A percentile compares a stretch with the other conserved stretches of the same genome.
phyloP scores from a whole-genome alignment of 148 eudicot species.

The Rhododendron griersonianum region DNA sequence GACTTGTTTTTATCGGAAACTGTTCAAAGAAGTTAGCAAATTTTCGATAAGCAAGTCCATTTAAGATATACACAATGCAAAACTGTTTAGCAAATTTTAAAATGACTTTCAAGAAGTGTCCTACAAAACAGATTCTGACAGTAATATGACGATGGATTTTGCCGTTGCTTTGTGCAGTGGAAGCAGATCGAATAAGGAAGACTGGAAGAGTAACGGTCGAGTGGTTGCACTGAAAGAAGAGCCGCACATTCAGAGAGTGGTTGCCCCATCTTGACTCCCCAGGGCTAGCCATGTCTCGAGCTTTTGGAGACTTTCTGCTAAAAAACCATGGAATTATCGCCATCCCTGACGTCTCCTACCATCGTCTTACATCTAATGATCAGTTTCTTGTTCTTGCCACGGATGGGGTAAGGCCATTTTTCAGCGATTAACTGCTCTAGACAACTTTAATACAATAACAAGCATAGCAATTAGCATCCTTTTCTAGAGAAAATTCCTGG shows the following conservation, averaged over 20 bases:
- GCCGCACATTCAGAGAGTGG: conserved; percentile 72
- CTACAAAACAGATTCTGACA: not conserved
- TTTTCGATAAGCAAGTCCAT: not conserved
- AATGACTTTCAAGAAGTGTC: not conserved
- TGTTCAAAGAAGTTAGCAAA: not conserved
- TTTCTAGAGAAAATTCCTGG: not conserved
- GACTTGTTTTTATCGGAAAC: not conserved
- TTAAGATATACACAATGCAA: not conserved
- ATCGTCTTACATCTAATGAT: conserved; percentile 43
- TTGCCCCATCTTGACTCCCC: conserved; percentile 58
- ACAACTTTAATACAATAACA: not conserved
- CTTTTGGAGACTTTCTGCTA: conserved; percentile 68
- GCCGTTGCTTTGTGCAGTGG: conserved; percentile 29
- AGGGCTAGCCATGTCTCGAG: conserved; percentile 84
- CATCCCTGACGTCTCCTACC: conserved; percentile 53
- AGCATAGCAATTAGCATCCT: not conserved
- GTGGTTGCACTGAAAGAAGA: conserved; percentile 61
- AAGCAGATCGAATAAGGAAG: conserved; percentile 55
- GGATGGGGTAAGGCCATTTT: conserved; percentile 50
- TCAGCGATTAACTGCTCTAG: not conserved
- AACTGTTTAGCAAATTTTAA: not conserved
- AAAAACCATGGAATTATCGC: conserved; percentile 62
- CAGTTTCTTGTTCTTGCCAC: conserved; percentile 64
- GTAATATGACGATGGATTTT: not conserved
- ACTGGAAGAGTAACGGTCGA: conserved; percentile 34